Percentiles rank a stretch among this genome's conserved stretches.
Evolutionary conservation across 371 early-diverging fungal genomes (phyloP).

Genomic region (Hamiltosporidium tvaerminnensis): DNA sequence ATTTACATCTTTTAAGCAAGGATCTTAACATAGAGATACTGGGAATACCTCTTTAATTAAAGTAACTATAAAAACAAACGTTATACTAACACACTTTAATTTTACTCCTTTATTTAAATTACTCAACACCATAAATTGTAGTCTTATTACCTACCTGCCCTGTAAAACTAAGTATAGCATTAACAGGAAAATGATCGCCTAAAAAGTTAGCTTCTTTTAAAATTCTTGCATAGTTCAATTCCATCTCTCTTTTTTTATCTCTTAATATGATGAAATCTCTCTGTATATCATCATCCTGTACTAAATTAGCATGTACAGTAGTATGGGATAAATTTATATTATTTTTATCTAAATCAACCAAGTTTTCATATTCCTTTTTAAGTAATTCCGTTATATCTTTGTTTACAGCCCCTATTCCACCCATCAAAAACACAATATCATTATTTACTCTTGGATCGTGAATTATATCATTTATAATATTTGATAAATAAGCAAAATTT

Average conservation of each 20-base stretch:
- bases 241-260: neutral
- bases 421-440: neutral
- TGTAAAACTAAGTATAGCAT: slow-evolving; percentile 4
- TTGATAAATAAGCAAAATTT: neutral
- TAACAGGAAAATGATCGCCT: neutral
- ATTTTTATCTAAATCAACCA: slow-evolving; percentile 3
- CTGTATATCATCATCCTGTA: neutral
- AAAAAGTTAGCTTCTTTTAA: neutral
- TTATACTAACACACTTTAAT: no score
- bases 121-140: no score
- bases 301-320: slow-evolving; percentile 5
- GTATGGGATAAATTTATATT: neutral
- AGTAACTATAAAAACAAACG: no score
- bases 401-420: slow-evolving; percentile 1
- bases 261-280: slow-evolving; percentile 5
- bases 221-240: slow-evolving; percentile 8
- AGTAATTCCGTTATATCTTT: neutral
- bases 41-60: no score
- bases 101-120: no score
- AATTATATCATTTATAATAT: slow-evolving; percentile 4
- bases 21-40: no score
- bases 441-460: neutral
- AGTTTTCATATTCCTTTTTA: neutral
- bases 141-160: no score
- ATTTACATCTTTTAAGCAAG: no score